Base-by-base conservation (phyloP, 768 basidiomycete genomes). In the Strobilomyces dryophilus region DNA sequence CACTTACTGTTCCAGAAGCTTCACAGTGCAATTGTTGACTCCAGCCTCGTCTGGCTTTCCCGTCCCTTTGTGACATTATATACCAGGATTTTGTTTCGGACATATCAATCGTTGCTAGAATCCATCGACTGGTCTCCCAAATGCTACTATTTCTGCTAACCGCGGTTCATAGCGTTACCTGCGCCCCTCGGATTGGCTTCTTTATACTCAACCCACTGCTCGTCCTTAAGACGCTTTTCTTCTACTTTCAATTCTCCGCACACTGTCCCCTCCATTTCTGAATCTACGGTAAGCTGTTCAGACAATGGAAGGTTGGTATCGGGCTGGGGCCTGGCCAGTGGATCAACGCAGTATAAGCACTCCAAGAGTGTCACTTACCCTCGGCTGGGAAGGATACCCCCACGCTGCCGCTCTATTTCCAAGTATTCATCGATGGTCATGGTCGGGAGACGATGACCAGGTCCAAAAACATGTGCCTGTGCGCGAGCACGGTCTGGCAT, bases 91-190 rank as follows among this genome's bases (percentile, higher is more conserved):
- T 68, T 65, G 57, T 56, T 59, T 68, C 54, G 40, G 53, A 56
- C 58, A 59, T 53, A 58, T 56, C 61, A 50, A 57, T 52, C 45
- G 34, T 56, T 61, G 43, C 53, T 52, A 51, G 43, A 32, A 53
- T 39, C 51, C 52, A 54, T 32, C 35, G 37, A 61, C 41, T 7
- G 48, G 46, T 47, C 51, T 27, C 41, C 40, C 17, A 18, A 27
- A 51, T 56, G 34, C 45, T 45, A 31, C 17, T 45, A 24, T 48
- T n/a, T 52, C 47, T 36, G 48, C 45, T 63, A 64, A 54, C 94
- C 94, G 57, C 91, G 81, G 68, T 98, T 97, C 89, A 95, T 93
- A 11, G 87, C 95, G 67, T 99, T 99, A 4, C 97, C 97, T n/a
- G 88, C 89, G 1, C 97, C 97, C 63, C 78, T 85, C 12, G 87